Evolutionary conservation across 169 alveolate species (phyloP).

Genomic region (Condylostoma magnum): DNA sequence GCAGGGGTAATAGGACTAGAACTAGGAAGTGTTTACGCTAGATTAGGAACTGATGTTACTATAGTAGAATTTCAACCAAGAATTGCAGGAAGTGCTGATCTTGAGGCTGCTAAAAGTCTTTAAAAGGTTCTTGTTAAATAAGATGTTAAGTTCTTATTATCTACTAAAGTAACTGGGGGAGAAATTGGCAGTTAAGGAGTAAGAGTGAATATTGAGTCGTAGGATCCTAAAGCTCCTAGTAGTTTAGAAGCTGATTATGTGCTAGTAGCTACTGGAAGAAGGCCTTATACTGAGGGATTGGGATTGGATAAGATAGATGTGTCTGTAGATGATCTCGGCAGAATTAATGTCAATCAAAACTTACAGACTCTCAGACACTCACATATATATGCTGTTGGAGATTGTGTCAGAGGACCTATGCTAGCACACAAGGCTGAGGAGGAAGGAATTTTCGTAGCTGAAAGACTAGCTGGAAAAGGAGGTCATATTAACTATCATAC

Average conservation of each 20-base stretch:
- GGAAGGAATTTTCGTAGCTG: slow-evolving; percentile 95
- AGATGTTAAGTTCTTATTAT: slow-evolving; percentile 75
- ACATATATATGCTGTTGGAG: slow-evolving; percentile 97
- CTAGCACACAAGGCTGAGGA: slow-evolving; percentile 99
- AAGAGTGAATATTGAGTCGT: slow-evolving; percentile 8
- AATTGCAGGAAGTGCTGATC: slow-evolving; percentile 66
- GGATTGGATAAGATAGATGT: slow-evolving; percentile 90
- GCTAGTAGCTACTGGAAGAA: slow-evolving; percentile 96
- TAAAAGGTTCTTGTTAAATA: slow-evolving; percentile 78
- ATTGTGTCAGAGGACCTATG: slow-evolving; percentile 96
- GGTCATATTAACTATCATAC: slow-evolving; percentile 90
- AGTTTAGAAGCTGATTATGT: slow-evolving; percentile 88
- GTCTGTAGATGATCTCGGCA: slow-evolving; percentile 80
- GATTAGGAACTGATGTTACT: slow-evolving; percentile 92
- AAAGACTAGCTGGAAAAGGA: slow-evolving; percentile 86
- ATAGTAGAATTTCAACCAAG: slow-evolving; percentile 73
- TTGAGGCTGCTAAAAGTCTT: slow-evolving; percentile 81
- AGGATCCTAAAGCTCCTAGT: slow-evolving; percentile 13
- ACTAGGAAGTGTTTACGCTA: slow-evolving; percentile 92
- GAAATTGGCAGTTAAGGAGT: slow-evolving; percentile 55
- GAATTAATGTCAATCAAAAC: slow-evolving; percentile 71
- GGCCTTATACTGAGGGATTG: slow-evolving; percentile 91
- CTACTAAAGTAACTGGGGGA: slow-evolving; percentile 82
- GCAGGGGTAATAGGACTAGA: slow-evolving; percentile 99
- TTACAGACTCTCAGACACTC: slow-evolving; percentile 66